Evolutionary conservation across 768 basidiomycete genomes (phyloP), one percentile per base, ranked within the genome.

Genomic region (Suillus luteus): DNA sequence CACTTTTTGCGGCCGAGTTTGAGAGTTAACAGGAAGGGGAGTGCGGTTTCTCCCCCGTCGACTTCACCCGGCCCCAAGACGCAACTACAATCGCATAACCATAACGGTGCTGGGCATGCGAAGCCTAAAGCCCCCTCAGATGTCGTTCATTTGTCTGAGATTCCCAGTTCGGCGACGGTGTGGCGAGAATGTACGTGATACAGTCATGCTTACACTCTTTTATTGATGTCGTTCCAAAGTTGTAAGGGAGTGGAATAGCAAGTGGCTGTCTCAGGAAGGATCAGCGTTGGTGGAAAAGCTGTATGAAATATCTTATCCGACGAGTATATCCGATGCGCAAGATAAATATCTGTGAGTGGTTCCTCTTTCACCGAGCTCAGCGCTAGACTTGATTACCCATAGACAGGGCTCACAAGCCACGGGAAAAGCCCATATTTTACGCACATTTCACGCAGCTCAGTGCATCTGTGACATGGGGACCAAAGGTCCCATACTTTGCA

Each of bases 401-500:
- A 73, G 71, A 49, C 65, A 68, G 33, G 71, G 81, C 78, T 65
- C 73, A 78, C 64, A 75, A 71, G 64, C 78, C 73, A 65, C 72
- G 67, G 59, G 74, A 71, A 52, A 76, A 1, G 59, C 79, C 65
- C 79, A 80, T 66, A 79, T 85, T 68, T 77, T 88, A 60, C 81
- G 84, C 67, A 86, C 83, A 44, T 89, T 86, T 68, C 85, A 89
- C 64, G 82, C 85, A 62, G 79, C 85, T 2, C 86, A 88, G 64
- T 88, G 87, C 68, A 86, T 90, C 48, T 90, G 88, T 75, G 86
- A 90, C 71, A 75, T 90, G 65, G 88, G 88, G 9, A 79, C 79
- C 17, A 85, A 85, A 64, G 81, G 81, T 38, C 71, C 79, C 4
- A 68, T 70, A 1, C 70, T 87, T 22, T 90, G 88, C 73, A 78